Percentiles rank a stretch among this genome's conserved stretches.
Conservation (phyloP, 768 basidiomycete species). For the Mycena capillaripes region DNA sequence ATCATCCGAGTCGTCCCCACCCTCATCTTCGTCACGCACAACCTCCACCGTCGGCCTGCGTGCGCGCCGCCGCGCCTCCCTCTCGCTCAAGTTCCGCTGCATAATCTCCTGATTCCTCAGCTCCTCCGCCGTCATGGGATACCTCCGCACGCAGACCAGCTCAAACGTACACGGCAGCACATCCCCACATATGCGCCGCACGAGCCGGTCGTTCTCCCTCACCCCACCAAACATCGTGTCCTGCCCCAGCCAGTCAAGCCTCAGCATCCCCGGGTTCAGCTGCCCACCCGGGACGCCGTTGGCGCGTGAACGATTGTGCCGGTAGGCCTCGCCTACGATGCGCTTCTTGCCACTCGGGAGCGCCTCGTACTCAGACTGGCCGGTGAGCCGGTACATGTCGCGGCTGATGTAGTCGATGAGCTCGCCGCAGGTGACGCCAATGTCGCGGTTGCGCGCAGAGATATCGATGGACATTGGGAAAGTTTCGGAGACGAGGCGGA, state of each 20-base stretch:
- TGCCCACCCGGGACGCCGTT: constrained; percentile 78
- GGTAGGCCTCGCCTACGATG: constrained; percentile 66
- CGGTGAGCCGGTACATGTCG: constrained; percentile 65
- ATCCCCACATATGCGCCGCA: constrained; percentile 61
- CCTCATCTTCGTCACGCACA: constrained; percentile 29
- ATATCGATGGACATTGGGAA: constrained; percentile 72
- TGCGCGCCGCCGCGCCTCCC: constrained; percentile 36
- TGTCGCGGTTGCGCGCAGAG: constrained; percentile 54
- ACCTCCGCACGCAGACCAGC: constrained; percentile 63
- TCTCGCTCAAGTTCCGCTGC: constrained; percentile 43
- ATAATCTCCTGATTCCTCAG: constrained; percentile 60
- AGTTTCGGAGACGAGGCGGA: constrained; percentile 66
- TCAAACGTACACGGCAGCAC: constrained; percentile 72
- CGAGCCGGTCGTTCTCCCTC: constrained; percentile 56
- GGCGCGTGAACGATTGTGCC: constrained; percentile 75
- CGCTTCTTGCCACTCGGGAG: constrained; percentile 53
- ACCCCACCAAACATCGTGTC: constrained; percentile 78
- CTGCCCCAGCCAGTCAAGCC: constrained; percentile 75
- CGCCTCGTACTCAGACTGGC: constrained; percentile 65
- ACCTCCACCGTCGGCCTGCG: constrained; percentile 21
- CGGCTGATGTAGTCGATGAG: constrained; percentile 68
- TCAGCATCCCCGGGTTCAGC: constrained; percentile 72
- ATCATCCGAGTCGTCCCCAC: not conserved
- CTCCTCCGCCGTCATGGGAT: constrained; percentile 65
- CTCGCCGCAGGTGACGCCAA: constrained; percentile 79